Evolutionary conservation across 1,284 basidiomycete species (phyloP).

Genomic region (Fomes fomentarius): DNA sequence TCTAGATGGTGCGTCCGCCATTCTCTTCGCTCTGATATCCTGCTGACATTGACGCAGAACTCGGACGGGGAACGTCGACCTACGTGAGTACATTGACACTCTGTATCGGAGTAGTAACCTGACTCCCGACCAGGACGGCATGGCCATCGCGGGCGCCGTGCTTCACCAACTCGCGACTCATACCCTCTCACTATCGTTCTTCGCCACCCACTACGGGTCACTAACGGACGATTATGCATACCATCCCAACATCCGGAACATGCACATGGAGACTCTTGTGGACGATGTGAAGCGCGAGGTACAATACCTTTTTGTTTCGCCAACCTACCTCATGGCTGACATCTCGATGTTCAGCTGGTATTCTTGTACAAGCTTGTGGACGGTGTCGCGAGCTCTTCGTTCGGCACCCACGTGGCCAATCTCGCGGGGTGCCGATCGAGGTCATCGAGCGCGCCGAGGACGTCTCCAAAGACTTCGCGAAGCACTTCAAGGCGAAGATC

Average conservation of each 20-base stretch:
- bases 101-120: not conserved
- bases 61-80: constrained; percentile 87
- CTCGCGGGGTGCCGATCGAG: constrained; percentile 80
- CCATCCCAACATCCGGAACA: constrained; percentile 90
- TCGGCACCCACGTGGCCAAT: constrained; percentile 91
- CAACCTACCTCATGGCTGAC: not conserved
- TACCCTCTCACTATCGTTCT: constrained; percentile 84
- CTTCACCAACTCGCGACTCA: constrained; percentile 91
- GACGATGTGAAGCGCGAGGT: constrained; percentile 90
- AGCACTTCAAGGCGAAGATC: constrained; percentile 80
- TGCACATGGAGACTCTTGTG: constrained; percentile 93
- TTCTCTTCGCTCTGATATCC: constrained; percentile 9
- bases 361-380: constrained; percentile 94
- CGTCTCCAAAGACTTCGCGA: constrained; percentile 88
- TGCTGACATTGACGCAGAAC: constrained; percentile 52
- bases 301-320: constrained; percentile 13
- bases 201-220: constrained; percentile 88
- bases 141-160: constrained; percentile 55
- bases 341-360: constrained; percentile 58
- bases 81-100: constrained; percentile 57
- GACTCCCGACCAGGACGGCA: not conserved
- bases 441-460: constrained; percentile 89
- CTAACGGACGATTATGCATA: constrained; percentile 87
- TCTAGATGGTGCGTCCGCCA: constrained; percentile 71
- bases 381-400: constrained; percentile 88